Conservation (phyloP, 257 asterid genomes). For the Ligustrum vulgare region DNA sequence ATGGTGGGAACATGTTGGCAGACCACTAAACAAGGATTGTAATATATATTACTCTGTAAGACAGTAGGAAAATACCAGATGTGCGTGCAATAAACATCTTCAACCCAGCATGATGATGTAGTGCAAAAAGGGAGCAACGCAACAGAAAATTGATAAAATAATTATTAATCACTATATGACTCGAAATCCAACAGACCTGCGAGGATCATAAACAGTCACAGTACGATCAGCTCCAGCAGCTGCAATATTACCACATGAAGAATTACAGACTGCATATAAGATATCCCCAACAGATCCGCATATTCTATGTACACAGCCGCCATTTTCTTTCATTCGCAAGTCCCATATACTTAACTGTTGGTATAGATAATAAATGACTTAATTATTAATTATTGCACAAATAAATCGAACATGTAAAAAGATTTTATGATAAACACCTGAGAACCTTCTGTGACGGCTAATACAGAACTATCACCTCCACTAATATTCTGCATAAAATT, state of each 20-base stretch:
- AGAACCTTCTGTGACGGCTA: slow-evolving; percentile 87
- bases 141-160: not conserved
- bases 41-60: not conserved
- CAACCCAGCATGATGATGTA: not conserved
- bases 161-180: not conserved
- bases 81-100: not conserved
- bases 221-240: slow-evolving; percentile 86
- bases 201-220: slow-evolving; percentile 88
- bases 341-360: slow-evolving; percentile 87
- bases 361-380: not conserved
- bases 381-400: not conserved
- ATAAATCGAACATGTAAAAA: slow-evolving; percentile 19
- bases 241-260: slow-evolving; percentile 79
- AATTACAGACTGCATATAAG: slow-evolving; percentile 63
- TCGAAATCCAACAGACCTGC: slow-evolving; percentile 53
- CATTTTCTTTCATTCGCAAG: slow-evolving; percentile 79
- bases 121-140: slow-evolving; percentile 4
- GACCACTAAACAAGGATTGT: not conserved
- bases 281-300: slow-evolving; percentile 82
- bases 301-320: slow-evolving; percentile 82
- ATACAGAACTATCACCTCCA: slow-evolving; percentile 55
- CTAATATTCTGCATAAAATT: slow-evolving; percentile 52
- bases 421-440: slow-evolving; percentile 45
- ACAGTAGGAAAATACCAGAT: not conserved
- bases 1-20: not conserved